Evolutionary conservation across 2,329 filamentous ascomycete species (phyloP), one percentile per base, ranked within the genome.

Genomic region (Xylaria sp.): DNA sequence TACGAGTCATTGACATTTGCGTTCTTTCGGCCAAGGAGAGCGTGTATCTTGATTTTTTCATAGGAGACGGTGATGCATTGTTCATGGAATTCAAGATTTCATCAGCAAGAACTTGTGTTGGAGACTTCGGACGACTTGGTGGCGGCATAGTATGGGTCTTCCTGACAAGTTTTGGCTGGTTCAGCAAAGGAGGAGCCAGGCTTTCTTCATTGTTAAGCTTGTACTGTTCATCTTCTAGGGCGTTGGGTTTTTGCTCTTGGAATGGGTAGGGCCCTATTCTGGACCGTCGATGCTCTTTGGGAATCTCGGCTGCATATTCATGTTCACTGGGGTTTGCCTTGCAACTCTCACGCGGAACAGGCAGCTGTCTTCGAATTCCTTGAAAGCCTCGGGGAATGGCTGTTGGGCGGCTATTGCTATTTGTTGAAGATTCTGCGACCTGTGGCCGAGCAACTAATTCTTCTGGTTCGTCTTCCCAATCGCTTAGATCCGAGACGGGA

Each of bases 1-100:
- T 72, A 2, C 87, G 82, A 0, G 89, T 87, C 88, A 97, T 94
- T 17, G 92, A 93, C 57, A 92, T 83, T 17, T 91, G 87, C 0
- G 94, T 96, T 50, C 93, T 89, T 72, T 96, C 92, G 3, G 89
- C 84, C 0, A 95, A 83, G 0, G 89, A 88, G 8, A 89, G 76
- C 0, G 82, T 83, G 53, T 86, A 85, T 0, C 85, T 80, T 0
- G 79, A 77, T 60, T 79, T 83, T 68, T 87, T 88, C 45, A 78
- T 73, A 0, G 87, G 87, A 0, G 87, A 88, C 0, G 86, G 85
- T 1, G 86, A 87, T 0, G 80, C 78, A 47, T 80, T 80, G 23
- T 81, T 77, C 73, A 88, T 83, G 0, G 83, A 84, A 12, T 81
- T 80, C 4, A 88, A 73, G 43, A 88, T 88, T 42, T 83, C 77